A percentile compares a stretch with the other conserved stretches of the same genome.
phyloP scores from a whole-genome alignment of 371 early-diverging fungal genomes.

The Smittium mucronatum region DNA sequence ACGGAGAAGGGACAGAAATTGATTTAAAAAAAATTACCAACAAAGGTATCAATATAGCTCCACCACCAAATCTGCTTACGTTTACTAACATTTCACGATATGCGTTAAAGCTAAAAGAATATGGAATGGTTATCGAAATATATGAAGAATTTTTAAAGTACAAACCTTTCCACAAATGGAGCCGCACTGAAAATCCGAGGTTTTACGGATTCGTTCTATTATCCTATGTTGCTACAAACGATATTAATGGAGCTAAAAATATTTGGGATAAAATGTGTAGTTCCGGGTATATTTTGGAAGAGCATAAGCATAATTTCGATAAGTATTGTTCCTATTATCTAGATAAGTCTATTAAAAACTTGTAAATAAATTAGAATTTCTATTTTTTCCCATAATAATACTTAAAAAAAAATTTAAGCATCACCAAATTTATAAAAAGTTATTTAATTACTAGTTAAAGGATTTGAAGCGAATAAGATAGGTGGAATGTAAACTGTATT shows the following conservation, averaged over 20 bases:
- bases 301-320: background rate
- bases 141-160: background rate
- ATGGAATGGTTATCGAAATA: background rate
- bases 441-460: too few species aligned
- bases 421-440: too few species aligned
- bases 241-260: background rate
- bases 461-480: too few species aligned
- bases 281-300: background rate
- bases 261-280: background rate
- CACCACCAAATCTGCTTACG: conserved; percentile 10
- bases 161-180: background rate
- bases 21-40: background rate
- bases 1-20: too few species aligned
- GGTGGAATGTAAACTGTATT: too few species aligned
- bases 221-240: background rate
- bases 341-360: background rate
- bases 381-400: too few species aligned
- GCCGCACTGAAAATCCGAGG: background rate
- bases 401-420: too few species aligned
- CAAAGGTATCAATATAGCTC: background rate
- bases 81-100: background rate
- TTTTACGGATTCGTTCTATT: background rate
- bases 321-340: background rate
- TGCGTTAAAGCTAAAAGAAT: background rate
- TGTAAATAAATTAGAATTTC: background rate